These are phyloP conservation scores for Cercospora sesami DNA, from an alignment of 2,329 filamentous ascomycete species.

Conservation along the genomic window DNA sequence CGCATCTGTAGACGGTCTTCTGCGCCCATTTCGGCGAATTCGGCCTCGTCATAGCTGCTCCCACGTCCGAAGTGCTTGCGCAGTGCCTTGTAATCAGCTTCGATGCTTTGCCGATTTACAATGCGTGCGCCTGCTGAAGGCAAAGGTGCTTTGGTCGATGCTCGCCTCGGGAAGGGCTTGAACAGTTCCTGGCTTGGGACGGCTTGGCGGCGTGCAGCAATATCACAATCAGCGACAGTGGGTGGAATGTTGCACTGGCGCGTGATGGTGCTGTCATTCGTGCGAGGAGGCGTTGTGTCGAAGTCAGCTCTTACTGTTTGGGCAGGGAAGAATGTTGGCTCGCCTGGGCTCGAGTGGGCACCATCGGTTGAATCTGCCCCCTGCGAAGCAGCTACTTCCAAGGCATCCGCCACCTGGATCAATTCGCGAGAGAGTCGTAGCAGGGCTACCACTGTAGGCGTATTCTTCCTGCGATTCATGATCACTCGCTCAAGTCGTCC, in stretches of 20 bases:
- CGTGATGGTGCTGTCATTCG: constrained; percentile 28
- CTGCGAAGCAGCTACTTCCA: constrained; percentile 19
- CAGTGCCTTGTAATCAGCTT: constrained; percentile 14
- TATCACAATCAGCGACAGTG: background rate
- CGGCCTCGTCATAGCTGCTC: constrained; percentile 1
- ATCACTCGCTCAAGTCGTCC: constrained; percentile 44
- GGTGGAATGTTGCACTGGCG: background rate
- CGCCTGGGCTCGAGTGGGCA: constrained; percentile 22
- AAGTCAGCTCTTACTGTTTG: background rate
- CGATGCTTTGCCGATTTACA: constrained; percentile 18
- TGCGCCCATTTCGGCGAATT: constrained; percentile 1
- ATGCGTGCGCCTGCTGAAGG: constrained; percentile 32
- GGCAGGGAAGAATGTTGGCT: background rate
- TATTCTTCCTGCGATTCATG: constrained; percentile 38
- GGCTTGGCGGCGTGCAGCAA: background rate
- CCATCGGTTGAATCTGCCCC: constrained; percentile 23
- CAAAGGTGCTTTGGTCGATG: background rate
- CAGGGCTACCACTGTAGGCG: constrained; percentile 24
- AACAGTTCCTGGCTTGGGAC: background rate
- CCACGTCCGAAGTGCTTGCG: constrained; percentile 13
- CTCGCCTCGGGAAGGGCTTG: constrained; percentile 2
- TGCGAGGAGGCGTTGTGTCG: constrained; percentile 21
- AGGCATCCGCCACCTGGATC: constrained; percentile 28
- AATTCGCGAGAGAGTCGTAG: constrained; percentile 34
- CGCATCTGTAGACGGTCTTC: background rate